These are phyloP conservation scores for Coemansia sp. DNA, from an alignment of 192 early-diverging fungal genomes.

Conservation along the genomic window DNA sequence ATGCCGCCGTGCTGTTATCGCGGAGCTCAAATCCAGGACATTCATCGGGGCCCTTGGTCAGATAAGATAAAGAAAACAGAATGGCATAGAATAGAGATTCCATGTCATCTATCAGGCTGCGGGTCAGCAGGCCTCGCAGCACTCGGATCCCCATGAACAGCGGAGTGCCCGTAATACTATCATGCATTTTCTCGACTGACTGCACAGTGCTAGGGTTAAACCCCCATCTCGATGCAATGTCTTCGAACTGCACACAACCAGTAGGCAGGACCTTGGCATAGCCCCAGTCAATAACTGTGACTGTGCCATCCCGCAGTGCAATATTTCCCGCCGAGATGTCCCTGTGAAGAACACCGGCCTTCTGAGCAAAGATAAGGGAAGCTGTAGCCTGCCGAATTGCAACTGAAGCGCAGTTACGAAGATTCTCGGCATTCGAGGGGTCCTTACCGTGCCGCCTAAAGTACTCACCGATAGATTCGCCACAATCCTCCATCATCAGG, in stretches of 20 bases:
- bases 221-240: not conserved
- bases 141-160: slow-evolving; percentile 10
- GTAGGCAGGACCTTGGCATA: not conserved
- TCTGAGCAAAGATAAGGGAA: slow-evolving; percentile 11
- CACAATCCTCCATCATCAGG: slow-evolving; percentile 21
- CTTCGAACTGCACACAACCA: too few relatives aligned
- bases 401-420: too few relatives aligned
- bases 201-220: not conserved
- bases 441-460: not conserved
- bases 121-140: not conserved
- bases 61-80: too few relatives aligned
- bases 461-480: not conserved
- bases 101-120: slow-evolving; percentile 10
- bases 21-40: too few relatives aligned
- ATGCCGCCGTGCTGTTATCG: too few relatives aligned
- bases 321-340: slow-evolving; percentile 30
- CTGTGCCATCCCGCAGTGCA: not conserved
- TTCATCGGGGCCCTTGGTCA: too few relatives aligned
- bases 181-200: not conserved
- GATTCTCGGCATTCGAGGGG: not conserved
- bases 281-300: slow-evolving; percentile 18
- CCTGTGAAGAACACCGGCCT: slow-evolving; percentile 16
- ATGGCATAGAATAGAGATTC: slow-evolving; percentile 21
- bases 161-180: slow-evolving; percentile 2
- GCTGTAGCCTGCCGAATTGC: not conserved